phyloP scores from a whole-genome alignment of 2,329 filamentous ascomycete genomes.

The Alternaria sp. region DNA sequence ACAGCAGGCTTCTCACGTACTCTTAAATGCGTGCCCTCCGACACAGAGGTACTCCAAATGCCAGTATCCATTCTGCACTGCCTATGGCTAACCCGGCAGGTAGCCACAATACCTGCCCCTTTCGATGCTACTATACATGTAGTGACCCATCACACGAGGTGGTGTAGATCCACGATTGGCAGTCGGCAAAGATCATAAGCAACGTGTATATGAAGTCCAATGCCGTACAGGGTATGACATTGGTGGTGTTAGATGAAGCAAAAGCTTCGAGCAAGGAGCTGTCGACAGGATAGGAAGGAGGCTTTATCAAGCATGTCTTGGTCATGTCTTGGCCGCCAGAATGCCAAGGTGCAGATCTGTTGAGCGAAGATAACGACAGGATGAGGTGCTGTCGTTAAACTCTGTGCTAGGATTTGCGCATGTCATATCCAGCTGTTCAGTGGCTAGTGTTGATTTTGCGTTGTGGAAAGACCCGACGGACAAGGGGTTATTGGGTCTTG shows the following conservation, averaged over 20 bases:
- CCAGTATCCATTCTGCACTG: constrained; percentile 17
- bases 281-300: constrained; percentile 44
- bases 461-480: neutral
- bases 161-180: constrained; percentile 33
- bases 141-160: constrained; percentile 17
- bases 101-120: constrained; percentile 38
- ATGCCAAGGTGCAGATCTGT: constrained; percentile 29
- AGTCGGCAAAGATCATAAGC: constrained; percentile 21
- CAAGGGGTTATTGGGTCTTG: neutral
- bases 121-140: constrained; percentile 29
- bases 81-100: constrained; percentile 41
- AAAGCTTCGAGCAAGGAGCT: constrained; percentile 37
- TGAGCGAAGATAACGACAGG: constrained; percentile 1
- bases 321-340: constrained; percentile 18
- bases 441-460: neutral
- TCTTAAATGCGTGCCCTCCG: constrained; percentile 31
- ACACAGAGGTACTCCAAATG: constrained; percentile 21
- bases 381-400: neutral
- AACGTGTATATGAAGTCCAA: constrained; percentile 31
- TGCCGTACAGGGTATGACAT: constrained; percentile 32
- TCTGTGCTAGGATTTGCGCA: neutral
- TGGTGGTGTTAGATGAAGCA: constrained; percentile 43
- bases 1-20: constrained; percentile 1
- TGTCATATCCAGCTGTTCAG: neutral
- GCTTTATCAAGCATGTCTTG: constrained; percentile 40